Evolutionary conservation across 2,329 filamentous ascomycete genomes (phyloP), one percentile per base, ranked within the genome.

Genomic region (Aspergillus costaricaensis): DNA sequence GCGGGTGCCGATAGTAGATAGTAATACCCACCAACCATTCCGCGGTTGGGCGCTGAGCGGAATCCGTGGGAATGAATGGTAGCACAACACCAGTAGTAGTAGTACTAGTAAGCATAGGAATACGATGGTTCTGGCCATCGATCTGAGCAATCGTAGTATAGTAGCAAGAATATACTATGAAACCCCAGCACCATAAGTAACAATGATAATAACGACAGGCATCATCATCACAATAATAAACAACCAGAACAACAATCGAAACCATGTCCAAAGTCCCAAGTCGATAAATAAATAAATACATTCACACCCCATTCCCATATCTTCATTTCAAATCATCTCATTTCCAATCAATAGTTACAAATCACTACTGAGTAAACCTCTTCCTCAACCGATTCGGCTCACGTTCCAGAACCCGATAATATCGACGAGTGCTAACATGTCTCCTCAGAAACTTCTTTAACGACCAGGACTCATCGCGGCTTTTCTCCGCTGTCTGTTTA

Each of bases 331-430:
- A 21, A 19, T 30, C 41, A 12, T 30, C 27, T 30, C 10, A 30
- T 30, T 12, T 30, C 25, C 25, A 27, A 8, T 27, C 25, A 27
- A 27, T 27, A 23, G 2, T 3, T 21, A 21, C 21, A 23, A 25
- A 27, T 27, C 27, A 27, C 55, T 61, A 65, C 50, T 60, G 59
- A 39, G 61, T 62, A 19, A 52, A 63, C 43, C 70, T 68, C 61
- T 74, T 74, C 52, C 70, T 60, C 59, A 74, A 62, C 39, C 71
- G 66, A 54, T 72, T 72, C 51, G 71, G 69, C 58, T 74, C 71
- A 57, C 68, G 65, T 56, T 74, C 71, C 50, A 73, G 65, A 47
- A 70, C 65, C 23, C 68, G 67, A 67, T 74, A 74, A 67, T 74
- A 74, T 43, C 67, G 69, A 49, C 66, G 67, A 53, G 9, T 12